A percentile compares a stretch with the other conserved stretches of the same genome.
These are phyloP conservation scores for Xylaria sp. DNA, from an alignment of 2,329 filamentous ascomycete genomes.

Conservation along the genomic window DNA sequence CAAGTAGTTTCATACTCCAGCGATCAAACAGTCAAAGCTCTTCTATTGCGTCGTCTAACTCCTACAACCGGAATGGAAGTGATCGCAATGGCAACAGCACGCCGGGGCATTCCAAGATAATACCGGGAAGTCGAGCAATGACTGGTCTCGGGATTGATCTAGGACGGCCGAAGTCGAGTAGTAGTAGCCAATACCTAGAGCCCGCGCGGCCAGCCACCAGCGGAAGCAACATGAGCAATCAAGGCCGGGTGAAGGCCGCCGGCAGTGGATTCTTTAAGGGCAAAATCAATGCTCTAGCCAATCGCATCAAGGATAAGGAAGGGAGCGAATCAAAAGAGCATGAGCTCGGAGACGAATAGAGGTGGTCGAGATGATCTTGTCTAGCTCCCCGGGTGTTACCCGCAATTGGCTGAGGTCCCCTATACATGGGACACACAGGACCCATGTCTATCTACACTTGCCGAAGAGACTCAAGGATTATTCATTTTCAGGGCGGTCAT, in stretches of 20 bases:
- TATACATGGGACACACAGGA: background rate
- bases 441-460: slow-evolving; percentile 1
- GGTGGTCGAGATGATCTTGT: slow-evolving; percentile 10
- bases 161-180: slow-evolving; percentile 47
- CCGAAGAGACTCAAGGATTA: background rate
- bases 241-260: slow-evolving; percentile 45
- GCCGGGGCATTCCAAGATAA: slow-evolving; percentile 51
- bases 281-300: slow-evolving; percentile 51
- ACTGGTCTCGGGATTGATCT: slow-evolving; percentile 46
- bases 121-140: slow-evolving; percentile 42
- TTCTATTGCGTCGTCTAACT: slow-evolving; percentile 61
- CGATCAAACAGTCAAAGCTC: slow-evolving; percentile 64
- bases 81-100: slow-evolving; percentile 44
- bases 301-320: slow-evolving; percentile 46
- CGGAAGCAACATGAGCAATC: slow-evolving; percentile 33
- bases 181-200: slow-evolving; percentile 37
- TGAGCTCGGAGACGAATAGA: slow-evolving; percentile 38
- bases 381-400: background rate
- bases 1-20: slow-evolving; percentile 58
- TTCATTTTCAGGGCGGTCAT: slow-evolving; percentile 16
- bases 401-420: background rate
- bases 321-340: slow-evolving; percentile 29
- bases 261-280: slow-evolving; percentile 52
- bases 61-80: slow-evolving; percentile 44
- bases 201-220: slow-evolving; percentile 37